Evolutionary conservation across 164 flowering plant species (phyloP), one percentile per base, ranked within the genome.

Genomic region (Saururus chinensis): DNA sequence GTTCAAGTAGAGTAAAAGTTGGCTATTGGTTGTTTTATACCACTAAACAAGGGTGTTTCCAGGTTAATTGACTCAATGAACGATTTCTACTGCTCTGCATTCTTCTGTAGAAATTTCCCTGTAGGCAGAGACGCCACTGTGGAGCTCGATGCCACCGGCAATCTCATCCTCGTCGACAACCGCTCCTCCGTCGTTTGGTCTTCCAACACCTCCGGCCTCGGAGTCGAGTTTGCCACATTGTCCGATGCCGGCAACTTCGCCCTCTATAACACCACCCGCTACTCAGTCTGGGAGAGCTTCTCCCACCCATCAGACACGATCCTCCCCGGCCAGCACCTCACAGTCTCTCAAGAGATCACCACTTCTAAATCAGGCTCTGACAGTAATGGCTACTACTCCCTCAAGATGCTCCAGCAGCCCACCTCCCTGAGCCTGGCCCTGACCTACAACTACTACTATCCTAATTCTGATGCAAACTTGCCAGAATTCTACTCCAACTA

Each of bases 221-320:
- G 1, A 9, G 45, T 41, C 45, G 45, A 41, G 45, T 41, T 41
- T 13, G 45, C 45, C 45, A 13, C 8, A 41, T 13, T 41, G 11
- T 9, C 45, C 45, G 45, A 41, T 13, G 8, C 86, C 41, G 98
- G 98, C 74, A 89, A 86, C 77, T 73, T 92, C 60, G 53, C 83
- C 57, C 87, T 89, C 68, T 71, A 64, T 73, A 66, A 68, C 64
- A 0, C 59, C 57, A 60, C 45, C 57, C n/a, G 45, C 45, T 41
- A 41, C 45, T 62, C 62, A 0, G 57, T 71, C 1, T 92, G 95
- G 96, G 81, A 92, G 64, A 82, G 83, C 71, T 92, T 89, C 64
- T 74, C 84, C 0, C 82, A 89, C 70, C 96, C 98, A 8, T 82
- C 96, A 0, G 93, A 89, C 68, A 86, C 98, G 4, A 85, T 89